Percentiles rank a stretch among this genome's conserved stretches.
Evolutionary conservation across 148 eudicot species (phyloP).

Genomic region (Arbutus unedo): DNA sequence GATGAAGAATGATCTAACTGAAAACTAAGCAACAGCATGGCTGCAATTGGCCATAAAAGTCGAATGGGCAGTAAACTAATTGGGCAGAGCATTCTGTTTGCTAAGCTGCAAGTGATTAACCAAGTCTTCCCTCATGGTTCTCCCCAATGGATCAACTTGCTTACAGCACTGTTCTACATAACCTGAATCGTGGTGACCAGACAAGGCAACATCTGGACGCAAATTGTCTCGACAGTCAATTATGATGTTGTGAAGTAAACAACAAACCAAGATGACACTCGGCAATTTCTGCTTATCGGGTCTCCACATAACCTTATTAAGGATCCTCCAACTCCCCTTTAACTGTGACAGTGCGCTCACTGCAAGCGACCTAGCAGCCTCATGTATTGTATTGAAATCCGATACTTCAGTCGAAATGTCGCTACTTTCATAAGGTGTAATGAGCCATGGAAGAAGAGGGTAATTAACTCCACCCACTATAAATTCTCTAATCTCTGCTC

Average conservation of each 20-base stretch:
- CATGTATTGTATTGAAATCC: slow-evolving; percentile 47
- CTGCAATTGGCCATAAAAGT: neutral
- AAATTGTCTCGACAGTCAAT: slow-evolving; percentile 70
- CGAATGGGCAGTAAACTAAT: neutral
- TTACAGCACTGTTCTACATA: slow-evolving; percentile 51
- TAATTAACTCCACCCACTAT: slow-evolving; percentile 67
- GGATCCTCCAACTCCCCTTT: slow-evolving; percentile 93
- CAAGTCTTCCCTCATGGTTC: slow-evolving; percentile 51
- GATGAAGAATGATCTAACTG: neutral
- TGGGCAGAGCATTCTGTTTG: slow-evolving; percentile 24
- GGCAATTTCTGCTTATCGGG: slow-evolving; percentile 93
- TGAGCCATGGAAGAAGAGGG: slow-evolving; percentile 95
- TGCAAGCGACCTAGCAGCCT: slow-evolving; percentile 62
- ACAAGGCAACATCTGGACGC: slow-evolving; percentile 49
- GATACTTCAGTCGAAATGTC: slow-evolving; percentile 15
- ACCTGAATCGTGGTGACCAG: slow-evolving; percentile 65
- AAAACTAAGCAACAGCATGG: neutral
- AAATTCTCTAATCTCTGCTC: slow-evolving; percentile 62
- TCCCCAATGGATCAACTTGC: slow-evolving; percentile 56
- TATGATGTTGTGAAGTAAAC: slow-evolving; percentile 89
- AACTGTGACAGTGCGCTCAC: slow-evolving; percentile 63
- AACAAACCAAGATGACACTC: slow-evolving; percentile 83
- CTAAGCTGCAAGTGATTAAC: slow-evolving; percentile 49
- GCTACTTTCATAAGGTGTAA: slow-evolving; percentile 53
- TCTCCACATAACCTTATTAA: slow-evolving; percentile 98